A percentile compares a stretch with the other conserved stretches of the same genome.
phyloP scores from a whole-genome alignment of 768 basidiomycete genomes.

The Lactarius akahatsu region DNA sequence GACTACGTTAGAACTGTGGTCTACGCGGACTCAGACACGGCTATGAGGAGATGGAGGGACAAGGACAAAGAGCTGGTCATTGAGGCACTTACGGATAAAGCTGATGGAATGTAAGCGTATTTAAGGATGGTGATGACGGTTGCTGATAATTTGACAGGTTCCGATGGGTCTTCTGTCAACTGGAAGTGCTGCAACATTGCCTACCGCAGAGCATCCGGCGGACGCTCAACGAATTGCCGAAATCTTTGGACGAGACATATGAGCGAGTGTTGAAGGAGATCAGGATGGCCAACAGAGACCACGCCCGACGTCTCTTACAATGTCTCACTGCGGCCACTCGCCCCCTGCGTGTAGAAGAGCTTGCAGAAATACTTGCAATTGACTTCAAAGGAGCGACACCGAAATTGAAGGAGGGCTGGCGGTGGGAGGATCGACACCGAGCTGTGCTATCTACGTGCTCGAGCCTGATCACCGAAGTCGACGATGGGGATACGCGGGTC shows the following conservation, averaged over 20 bases:
- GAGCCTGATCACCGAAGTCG: not conserved
- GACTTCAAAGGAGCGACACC: not conserved
- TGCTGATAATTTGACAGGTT: not conserved
- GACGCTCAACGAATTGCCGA: not conserved
- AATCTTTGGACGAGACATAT: not conserved
- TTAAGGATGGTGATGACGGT: not conserved
- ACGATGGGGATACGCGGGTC: not conserved
- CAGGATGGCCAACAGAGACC: not conserved
- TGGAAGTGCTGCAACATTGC: not conserved
- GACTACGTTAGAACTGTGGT: not conserved
- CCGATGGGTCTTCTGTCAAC: not conserved
- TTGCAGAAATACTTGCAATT: not conserved
- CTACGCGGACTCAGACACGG: not conserved
- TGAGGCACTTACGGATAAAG: not conserved
- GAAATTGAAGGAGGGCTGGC: not conserved
- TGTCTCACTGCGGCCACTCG: not conserved
- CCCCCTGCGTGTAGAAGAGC: not conserved
- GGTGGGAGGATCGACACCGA: not conserved
- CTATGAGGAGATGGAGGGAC: not conserved
- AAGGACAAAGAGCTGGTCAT: not conserved
- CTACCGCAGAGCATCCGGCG: not conserved
- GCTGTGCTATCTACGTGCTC: not conserved
- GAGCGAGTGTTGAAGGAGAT: not conserved
- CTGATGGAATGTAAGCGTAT: not conserved
- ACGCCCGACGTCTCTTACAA: not conserved